phyloP scores from a whole-genome alignment of 2,329 filamentous ascomycete species.

The Tolypocladium inflatum region DNA sequence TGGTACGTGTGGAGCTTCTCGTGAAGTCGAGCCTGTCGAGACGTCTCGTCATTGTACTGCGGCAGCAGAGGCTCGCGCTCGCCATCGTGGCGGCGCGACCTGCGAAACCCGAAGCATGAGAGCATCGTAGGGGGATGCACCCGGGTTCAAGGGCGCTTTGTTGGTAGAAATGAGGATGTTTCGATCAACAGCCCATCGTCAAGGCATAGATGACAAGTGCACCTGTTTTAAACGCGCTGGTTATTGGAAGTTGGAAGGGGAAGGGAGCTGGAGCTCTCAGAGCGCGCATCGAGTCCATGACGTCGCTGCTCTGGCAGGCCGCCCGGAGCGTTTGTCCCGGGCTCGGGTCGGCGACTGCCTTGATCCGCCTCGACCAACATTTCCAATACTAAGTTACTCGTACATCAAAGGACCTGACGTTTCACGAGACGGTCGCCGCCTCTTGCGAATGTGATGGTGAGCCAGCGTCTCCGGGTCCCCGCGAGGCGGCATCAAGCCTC shows the following conservation, averaged over 20 bases:
- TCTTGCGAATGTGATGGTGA: not conserved
- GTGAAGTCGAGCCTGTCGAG: conserved; percentile 66
- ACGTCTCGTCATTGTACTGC: conserved; percentile 73
- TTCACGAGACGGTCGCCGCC: not conserved
- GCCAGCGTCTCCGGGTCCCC: not conserved
- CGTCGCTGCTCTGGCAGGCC: not conserved
- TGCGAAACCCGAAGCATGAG: conserved; percentile 55
- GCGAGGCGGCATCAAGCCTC: not conserved
- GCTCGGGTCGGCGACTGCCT: not conserved
- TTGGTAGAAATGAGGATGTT: not conserved
- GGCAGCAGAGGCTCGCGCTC: conserved; percentile 75
- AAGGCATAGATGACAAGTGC: not conserved
- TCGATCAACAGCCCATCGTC: not conserved
- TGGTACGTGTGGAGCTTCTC: conserved; percentile 91
- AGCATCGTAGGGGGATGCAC: conserved; percentile 31
- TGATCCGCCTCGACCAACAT: not conserved
- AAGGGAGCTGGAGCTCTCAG: not conserved
- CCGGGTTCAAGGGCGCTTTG: not conserved
- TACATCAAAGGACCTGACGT: not conserved
- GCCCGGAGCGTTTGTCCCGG: not conserved
- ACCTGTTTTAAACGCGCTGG: not conserved
- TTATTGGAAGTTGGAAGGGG: not conserved
- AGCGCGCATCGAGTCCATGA: not conserved
- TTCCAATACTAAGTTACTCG: not conserved
- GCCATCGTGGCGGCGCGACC: conserved; percentile 32